A percentile compares a stretch with the other conserved stretches of the same genome.
Evolutionary conservation across 108 stramenopile genomes (phyloP).

Genomic region (Skeletonema menzelii): DNA sequence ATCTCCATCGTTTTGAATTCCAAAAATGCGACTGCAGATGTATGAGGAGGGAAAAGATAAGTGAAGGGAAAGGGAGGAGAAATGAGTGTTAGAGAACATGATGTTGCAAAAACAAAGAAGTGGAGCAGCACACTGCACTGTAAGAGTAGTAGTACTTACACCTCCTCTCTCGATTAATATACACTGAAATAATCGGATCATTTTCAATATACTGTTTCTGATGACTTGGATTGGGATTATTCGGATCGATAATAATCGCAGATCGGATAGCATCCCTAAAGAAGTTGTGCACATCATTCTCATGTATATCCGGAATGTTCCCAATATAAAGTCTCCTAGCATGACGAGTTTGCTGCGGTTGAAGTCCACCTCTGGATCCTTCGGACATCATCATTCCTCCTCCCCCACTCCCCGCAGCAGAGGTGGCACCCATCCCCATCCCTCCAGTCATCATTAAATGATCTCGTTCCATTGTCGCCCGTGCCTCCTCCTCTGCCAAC

Average conservation of each 20-base stretch:
- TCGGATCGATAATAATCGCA: slow-evolving; percentile 48
- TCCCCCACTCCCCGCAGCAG: slow-evolving; percentile 2
- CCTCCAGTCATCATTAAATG: slow-evolving; percentile 32
- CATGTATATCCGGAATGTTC: slow-evolving; percentile 75
- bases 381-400: slow-evolving; percentile 14
- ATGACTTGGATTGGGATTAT: slow-evolving; percentile 15
- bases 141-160: slow-evolving; percentile 33
- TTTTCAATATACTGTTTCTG: slow-evolving; percentile 42
- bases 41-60: neutral
- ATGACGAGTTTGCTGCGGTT: slow-evolving; percentile 91
- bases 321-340: slow-evolving; percentile 96
- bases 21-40: slow-evolving; percentile 79
- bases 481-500: slow-evolving; percentile 57
- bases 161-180: slow-evolving; percentile 90
- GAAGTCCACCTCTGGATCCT: slow-evolving; percentile 49
- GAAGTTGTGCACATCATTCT: slow-evolving; percentile 82
- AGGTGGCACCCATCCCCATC: slow-evolving; percentile 2
- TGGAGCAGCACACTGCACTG: neutral
- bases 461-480: slow-evolving; percentile 24
- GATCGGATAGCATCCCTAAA: slow-evolving; percentile 82
- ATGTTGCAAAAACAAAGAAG: no score
- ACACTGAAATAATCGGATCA: slow-evolving; percentile 91
- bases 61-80: neutral
- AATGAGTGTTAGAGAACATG: neutral
- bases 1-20: slow-evolving; percentile 96